These are phyloP conservation scores for Arthrobotrys megalospora DNA, from an alignment of 2,329 filamentous ascomycete genomes.

Conservation along the genomic window DNA sequence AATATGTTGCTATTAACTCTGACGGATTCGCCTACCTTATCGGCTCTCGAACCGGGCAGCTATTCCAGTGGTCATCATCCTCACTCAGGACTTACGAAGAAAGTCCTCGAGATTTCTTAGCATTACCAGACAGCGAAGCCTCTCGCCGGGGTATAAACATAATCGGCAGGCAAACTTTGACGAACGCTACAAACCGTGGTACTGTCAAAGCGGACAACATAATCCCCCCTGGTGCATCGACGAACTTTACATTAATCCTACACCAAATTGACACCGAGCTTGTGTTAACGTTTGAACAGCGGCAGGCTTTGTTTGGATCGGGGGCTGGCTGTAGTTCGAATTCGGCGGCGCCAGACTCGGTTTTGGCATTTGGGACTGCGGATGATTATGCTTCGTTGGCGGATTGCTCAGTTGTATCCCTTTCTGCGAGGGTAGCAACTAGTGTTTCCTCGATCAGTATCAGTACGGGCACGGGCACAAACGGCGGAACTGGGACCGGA, in stretches of 20 bases:
- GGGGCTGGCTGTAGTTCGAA: slow-evolving; percentile 15
- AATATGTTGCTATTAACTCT: slow-evolving; percentile 12
- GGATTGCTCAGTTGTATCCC: not conserved
- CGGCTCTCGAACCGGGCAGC: slow-evolving; percentile 3
- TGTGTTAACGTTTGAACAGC: slow-evolving; percentile 6
- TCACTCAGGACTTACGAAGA: slow-evolving; percentile 7
- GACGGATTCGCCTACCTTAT: slow-evolving; percentile 25
- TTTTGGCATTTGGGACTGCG: slow-evolving; percentile 17
- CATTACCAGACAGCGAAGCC: slow-evolving; percentile 9
- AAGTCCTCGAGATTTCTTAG: not conserved
- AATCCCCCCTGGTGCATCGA: slow-evolving; percentile 15
- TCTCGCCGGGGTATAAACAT: not conserved
- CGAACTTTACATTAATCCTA: slow-evolving; percentile 32
- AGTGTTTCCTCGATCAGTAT: not conserved
- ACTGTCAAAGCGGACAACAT: slow-evolving; percentile 7
- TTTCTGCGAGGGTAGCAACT: not conserved
- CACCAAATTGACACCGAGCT: slow-evolving; percentile 2
- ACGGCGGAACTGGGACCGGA: not conserved
- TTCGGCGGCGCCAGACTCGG: not conserved
- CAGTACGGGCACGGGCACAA: not conserved
- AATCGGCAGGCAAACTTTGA: not conserved
- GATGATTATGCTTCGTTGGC: slow-evolving; percentile 15
- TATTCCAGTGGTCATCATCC: slow-evolving; percentile 11
- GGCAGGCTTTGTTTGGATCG: slow-evolving; percentile 12
- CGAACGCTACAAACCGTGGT: slow-evolving; percentile 19